Evolutionary conservation across 306 rosid genomes (phyloP).

Genomic region (Nissolia schottii): DNA sequence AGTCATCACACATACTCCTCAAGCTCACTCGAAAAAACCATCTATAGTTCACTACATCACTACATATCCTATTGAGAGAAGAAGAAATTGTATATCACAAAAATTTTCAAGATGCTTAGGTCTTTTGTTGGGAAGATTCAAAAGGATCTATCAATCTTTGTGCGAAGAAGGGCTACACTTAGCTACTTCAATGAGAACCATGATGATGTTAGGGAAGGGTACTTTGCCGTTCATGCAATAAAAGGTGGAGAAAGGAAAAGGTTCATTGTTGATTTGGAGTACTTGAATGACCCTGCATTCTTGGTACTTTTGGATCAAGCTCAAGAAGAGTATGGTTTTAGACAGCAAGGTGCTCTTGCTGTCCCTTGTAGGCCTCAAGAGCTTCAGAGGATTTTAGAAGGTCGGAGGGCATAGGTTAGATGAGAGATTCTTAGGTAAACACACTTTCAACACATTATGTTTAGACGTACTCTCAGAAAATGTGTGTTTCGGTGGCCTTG

Average conservation of each 20-base stretch:
- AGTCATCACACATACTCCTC: neutral
- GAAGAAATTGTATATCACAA: neutral
- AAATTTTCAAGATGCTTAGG: conserved; percentile 24
- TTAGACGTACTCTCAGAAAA: too few species aligned
- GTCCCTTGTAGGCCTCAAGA: conserved; percentile 60
- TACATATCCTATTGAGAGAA: neutral
- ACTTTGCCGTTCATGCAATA: conserved; percentile 54
- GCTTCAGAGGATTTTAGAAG: conserved; percentile 47
- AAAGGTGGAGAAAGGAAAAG: conserved; percentile 49
- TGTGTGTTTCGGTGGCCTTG: too few species aligned
- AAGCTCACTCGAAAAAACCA: too few species aligned
- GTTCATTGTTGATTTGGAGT: conserved; percentile 47
- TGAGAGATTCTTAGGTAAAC: too few species aligned
- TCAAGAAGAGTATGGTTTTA: conserved; percentile 57
- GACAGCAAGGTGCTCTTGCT: conserved; percentile 60
- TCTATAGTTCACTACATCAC: neutral
- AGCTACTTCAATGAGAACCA: conserved; percentile 7
- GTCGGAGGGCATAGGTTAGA: conserved; percentile 10
- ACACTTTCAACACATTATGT: too few species aligned
- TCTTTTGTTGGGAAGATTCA: conserved; percentile 34
- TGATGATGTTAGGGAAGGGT: conserved; percentile 48
- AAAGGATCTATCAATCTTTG: conserved; percentile 33
- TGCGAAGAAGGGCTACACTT: conserved; percentile 19
- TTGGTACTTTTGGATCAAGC: conserved; percentile 53
- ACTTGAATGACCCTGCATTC: conserved; percentile 51